phyloP scores from a whole-genome alignment of 1,139 yeast genomes.

The Diutina ranongensis region DNA sequence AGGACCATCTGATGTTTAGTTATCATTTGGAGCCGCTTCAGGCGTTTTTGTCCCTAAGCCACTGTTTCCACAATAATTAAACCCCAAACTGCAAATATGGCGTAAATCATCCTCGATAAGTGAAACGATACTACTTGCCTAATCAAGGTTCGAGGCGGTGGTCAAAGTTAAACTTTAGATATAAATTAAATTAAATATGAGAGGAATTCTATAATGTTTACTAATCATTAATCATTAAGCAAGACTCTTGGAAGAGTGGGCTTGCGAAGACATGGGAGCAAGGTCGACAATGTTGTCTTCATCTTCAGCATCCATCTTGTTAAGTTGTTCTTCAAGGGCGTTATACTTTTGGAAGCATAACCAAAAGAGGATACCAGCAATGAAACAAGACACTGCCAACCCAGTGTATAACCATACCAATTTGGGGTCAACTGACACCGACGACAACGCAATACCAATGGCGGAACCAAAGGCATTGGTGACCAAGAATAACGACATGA shows the following conservation, averaged over 20 bases:
- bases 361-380: constrained; percentile 58
- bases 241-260: background rate
- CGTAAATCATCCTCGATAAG: too few species aligned
- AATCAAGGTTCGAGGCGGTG: too few species aligned
- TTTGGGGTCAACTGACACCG: constrained; percentile 37
- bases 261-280: constrained; percentile 5
- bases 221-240: constrained; percentile 2
- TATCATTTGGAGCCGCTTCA: too few species aligned
- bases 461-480: constrained; percentile 63
- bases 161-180: too few species aligned
- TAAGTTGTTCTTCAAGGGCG: constrained; percentile 47
- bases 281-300: background rate
- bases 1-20: too few species aligned
- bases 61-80: too few species aligned
- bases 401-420: constrained; percentile 58
- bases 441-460: constrained; percentile 56
- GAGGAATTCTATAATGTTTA: too few species aligned
- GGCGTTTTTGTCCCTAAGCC: too few species aligned
- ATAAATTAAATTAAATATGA: too few species aligned
- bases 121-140: too few species aligned
- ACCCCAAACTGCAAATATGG: too few species aligned
- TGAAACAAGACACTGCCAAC: constrained; percentile 44
- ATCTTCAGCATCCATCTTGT: constrained; percentile 34
- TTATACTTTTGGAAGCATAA: constrained; percentile 45
- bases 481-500: constrained; percentile 50